Base-by-base conservation (phyloP, 1,284 basidiomycete genomes). In the Sanguinoderma infundibulare region DNA sequence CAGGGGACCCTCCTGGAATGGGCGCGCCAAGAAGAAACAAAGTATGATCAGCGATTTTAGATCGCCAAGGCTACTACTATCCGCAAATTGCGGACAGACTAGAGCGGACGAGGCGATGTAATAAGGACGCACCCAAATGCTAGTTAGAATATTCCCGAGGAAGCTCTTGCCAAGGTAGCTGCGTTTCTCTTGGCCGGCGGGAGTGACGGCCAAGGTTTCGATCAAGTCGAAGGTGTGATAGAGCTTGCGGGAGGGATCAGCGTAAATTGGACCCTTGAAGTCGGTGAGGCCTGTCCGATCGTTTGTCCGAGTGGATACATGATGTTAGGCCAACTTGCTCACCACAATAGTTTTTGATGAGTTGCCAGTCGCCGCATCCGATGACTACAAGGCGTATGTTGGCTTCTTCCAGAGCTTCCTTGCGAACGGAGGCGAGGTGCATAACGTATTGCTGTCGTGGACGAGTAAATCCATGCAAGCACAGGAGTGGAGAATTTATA, bases 301-400 rank as follows among this genome's bases (percentile, higher is more conserved):
- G 68, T 76, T 60, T 83, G 85, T 86, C 64, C 6, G 24, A 17
- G 20, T 10, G 34, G 26, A 22, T n/a, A 20, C 32, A 20, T 4
- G 49, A 22, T 9, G 30, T 12, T 34, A 10, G 35, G 32, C 30
- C 35, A 20, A 30, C 3, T 14, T 51, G n/a, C 76, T 30, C 59
- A 85, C 87, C 80, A 53, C 78, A 75, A 71, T 90, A 90, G n/a
- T 71, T 66, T 44, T 77, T 70, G 57, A 90, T 86, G 9, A 83
- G 74, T 26, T 80, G 67, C 78, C 81, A 86, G 30, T 86, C 82
- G 2, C 89, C 89, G 65, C 88, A 90, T 2, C 89, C 87, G 42
- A 91, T 75, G 26, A 90, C 70, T 2, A 84, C 76, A 4, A 90
- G 76, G 44, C 78, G 78, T 10, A 74, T 71, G 12, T 71, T 72